Evolutionary conservation across 139 green algal genomes (phyloP).

Genomic region (Eudorina sp.): DNA sequence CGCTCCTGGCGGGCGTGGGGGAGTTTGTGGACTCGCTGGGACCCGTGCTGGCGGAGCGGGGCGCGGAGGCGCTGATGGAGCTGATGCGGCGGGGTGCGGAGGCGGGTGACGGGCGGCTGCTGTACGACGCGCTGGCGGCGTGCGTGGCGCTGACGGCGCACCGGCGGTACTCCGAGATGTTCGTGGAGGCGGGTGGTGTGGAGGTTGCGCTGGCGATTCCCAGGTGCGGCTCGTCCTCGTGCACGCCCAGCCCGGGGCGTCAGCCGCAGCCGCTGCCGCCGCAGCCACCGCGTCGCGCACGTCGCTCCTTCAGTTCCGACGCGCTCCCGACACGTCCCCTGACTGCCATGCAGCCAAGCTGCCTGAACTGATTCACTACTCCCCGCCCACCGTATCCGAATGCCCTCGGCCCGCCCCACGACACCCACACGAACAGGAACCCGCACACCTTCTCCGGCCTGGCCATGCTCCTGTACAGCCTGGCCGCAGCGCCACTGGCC

Average conservation of each 20-base stretch:
- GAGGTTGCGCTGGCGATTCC: conserved; percentile 73
- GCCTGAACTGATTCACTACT: too few species aligned
- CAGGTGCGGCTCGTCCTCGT: too few species aligned
- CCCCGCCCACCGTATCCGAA: too few species aligned
- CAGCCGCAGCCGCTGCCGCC: too few species aligned
- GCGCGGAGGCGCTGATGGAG: conserved; percentile 46
- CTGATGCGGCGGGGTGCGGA: conserved; percentile 22
- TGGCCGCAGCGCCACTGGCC: conserved; percentile 63
- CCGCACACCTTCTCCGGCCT: conserved; percentile 62
- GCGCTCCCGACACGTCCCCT: too few species aligned
- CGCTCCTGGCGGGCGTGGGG: conserved; percentile 55
- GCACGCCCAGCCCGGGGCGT: too few species aligned
- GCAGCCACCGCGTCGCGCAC: too few species aligned
- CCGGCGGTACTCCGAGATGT: conserved; percentile 70
- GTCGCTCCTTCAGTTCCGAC: too few species aligned
- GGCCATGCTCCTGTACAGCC: conserved; percentile 54
- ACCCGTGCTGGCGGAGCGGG: conserved; percentile 59
- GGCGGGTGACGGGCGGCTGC: conserved; percentile 18
- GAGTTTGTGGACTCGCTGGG: conserved; percentile 75
- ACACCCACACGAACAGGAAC: too few species aligned
- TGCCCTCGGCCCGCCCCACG: too few species aligned
- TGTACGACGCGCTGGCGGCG: conserved; percentile 64
- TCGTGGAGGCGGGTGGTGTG: conserved; percentile 76
- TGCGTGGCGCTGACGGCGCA: conserved; percentile 78
- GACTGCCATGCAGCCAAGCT: too few species aligned